phyloP scores from a whole-genome alignment of 2,329 filamentous ascomycete species.

The Chlorencoelia australis region DNA sequence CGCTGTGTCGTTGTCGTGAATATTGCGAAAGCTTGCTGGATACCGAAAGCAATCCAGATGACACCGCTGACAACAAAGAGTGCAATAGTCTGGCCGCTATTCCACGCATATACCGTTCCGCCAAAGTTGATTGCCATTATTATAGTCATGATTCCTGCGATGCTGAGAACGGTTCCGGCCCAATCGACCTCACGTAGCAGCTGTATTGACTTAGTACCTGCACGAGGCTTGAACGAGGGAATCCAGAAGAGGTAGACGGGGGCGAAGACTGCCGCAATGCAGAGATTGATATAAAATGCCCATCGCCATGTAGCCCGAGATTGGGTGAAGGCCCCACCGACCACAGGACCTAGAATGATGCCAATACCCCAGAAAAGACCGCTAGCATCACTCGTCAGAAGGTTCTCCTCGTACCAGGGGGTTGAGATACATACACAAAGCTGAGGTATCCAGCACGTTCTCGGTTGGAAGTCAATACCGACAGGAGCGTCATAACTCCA shows the following conservation, averaged over 20 bases:
- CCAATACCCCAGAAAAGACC: background rate
- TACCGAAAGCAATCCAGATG: conserved; percentile 8
- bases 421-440: background rate
- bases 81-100: conserved; percentile 11
- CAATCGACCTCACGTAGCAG: conserved; percentile 24
- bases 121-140: conserved; percentile 2
- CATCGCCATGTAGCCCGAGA: background rate
- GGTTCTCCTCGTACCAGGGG: too few relatives aligned
- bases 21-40: conserved; percentile 14
- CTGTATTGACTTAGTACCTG: background rate
- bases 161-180: conserved; percentile 21
- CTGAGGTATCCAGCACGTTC: conserved; percentile 25
- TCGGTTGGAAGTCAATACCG: conserved; percentile 27
- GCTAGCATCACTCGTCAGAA: too few relatives aligned
- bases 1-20: conserved; percentile 13
- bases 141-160: conserved; percentile 11
- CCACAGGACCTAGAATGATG: conserved; percentile 1
- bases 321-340: background rate
- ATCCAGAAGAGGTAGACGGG: conserved; percentile 1
- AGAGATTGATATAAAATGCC: conserved; percentile 1
- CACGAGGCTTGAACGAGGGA: conserved; percentile 5
- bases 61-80: conserved; percentile 35
- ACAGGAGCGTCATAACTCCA: conserved; percentile 36
- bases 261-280: background rate
- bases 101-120: background rate